phyloP scores from a whole-genome alignment of 441 rosid species.

The Pelargonium australe region DNA sequence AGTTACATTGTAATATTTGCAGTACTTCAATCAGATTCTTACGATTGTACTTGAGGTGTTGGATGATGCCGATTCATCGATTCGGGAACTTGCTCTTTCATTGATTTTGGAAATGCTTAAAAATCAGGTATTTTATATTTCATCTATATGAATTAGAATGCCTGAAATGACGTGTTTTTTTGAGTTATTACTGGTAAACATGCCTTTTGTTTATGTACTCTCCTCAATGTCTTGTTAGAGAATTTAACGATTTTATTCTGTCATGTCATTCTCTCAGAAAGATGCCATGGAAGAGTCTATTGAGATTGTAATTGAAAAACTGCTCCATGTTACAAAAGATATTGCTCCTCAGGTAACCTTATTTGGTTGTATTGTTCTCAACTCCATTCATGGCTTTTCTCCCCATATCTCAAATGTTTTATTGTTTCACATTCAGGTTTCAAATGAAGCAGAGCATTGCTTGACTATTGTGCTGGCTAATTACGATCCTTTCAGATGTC shows the following conservation, averaged over 20 bases:
- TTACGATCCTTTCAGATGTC: conserved; percentile 90
- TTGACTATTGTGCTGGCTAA: conserved; percentile 63
- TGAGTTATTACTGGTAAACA: not conserved
- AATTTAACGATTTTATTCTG: not conserved
- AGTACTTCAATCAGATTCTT: conserved; percentile 97
- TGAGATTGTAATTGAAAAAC: conserved; percentile 79
- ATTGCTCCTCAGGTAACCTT: conserved; percentile 52
- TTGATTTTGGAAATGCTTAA: conserved; percentile 79
- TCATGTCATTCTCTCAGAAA: conserved; percentile 44
- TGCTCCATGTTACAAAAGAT: conserved; percentile 75
- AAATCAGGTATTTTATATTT: conserved; percentile 42
- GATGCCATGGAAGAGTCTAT: conserved; percentile 77
- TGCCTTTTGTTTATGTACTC: not conserved
- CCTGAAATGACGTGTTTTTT: not conserved
- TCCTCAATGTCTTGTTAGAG: not conserved
- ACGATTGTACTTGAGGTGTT: conserved; percentile 90
- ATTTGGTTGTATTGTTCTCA: conserved; percentile 12
- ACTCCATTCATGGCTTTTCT: conserved; percentile 10
- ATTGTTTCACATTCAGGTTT: conserved; percentile 42
- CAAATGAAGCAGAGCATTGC: conserved; percentile 85
- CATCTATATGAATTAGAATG: not conserved
- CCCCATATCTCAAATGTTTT: conserved; percentile 18
- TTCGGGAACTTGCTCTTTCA: conserved; percentile 68
- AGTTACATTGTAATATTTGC: conserved; percentile 21
- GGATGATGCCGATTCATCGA: conserved; percentile 65